A percentile compares a stretch with the other conserved stretches of the same genome.
Conservation (phyloP, 805 yeast species). For the Starmerella tilneyi region DNA sequence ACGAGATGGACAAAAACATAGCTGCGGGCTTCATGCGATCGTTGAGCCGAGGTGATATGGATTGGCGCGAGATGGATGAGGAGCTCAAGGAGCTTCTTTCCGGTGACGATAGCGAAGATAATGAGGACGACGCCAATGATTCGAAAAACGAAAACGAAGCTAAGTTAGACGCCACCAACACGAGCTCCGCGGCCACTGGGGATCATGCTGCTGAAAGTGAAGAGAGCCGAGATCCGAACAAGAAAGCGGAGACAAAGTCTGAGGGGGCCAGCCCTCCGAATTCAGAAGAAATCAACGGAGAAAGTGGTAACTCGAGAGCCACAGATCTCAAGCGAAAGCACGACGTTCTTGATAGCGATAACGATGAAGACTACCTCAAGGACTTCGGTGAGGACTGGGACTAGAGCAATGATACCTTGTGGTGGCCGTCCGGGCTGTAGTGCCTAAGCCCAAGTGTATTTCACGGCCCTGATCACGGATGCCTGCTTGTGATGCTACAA, state of each 20-base stretch:
- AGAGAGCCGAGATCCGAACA: neutral
- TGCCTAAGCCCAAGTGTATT: neutral
- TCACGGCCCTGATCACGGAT: neutral
- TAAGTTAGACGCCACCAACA: no score
- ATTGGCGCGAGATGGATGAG: slow-evolving; percentile 43
- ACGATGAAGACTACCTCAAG: slow-evolving; percentile 14
- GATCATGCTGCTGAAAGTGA: neutral
- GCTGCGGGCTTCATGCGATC: slow-evolving; percentile 33
- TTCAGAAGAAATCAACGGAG: neutral
- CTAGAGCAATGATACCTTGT: no score
- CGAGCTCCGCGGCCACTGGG: neutral
- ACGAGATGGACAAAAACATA: slow-evolving; percentile 39
- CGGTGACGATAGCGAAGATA: slow-evolving; percentile 19
- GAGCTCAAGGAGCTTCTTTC: slow-evolving; percentile 45
- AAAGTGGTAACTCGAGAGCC: neutral
- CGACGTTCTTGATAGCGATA: slow-evolving; percentile 9
- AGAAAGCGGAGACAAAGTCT: no score
- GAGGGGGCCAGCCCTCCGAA: no score
- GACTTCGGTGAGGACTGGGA: slow-evolving; percentile 22
- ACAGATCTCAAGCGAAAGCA: slow-evolving; percentile 10
- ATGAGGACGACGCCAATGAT: neutral
- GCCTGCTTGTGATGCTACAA: no score
- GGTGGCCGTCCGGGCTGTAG: no score
- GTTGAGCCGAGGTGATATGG: slow-evolving; percentile 32
- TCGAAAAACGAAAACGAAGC: neutral